Evolutionary conservation across 2,329 filamentous ascomycete species (phyloP).

Genomic region (Penicillium sp.): DNA sequence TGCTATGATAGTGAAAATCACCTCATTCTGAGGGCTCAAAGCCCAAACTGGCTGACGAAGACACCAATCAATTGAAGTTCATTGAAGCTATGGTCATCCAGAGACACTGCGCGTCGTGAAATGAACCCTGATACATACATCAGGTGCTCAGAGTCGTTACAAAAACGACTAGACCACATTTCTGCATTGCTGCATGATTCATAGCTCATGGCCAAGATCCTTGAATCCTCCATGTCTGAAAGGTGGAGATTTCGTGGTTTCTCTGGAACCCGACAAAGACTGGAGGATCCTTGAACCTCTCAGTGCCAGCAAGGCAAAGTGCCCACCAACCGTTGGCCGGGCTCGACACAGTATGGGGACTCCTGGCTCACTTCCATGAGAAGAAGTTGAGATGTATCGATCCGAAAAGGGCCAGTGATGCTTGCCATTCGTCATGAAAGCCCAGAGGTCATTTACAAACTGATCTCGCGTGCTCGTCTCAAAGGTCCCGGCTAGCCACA

Average conservation of each 20-base stretch:
- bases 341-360: slow-evolving; percentile 31
- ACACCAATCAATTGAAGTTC: too few species aligned
- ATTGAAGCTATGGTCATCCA: too few species aligned
- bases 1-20: too few species aligned
- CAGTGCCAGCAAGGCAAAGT: slow-evolving; percentile 40
- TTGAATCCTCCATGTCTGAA: neutral
- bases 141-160: neutral
- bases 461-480: slow-evolving; percentile 23
- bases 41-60: too few species aligned
- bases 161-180: neutral
- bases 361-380: slow-evolving; percentile 27
- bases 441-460: slow-evolving; percentile 39
- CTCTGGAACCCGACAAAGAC: slow-evolving; percentile 7
- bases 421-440: slow-evolving; percentile 38
- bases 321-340: slow-evolving; percentile 39
- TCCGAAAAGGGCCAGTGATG: slow-evolving; percentile 43
- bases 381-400: slow-evolving; percentile 35
- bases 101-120: too few species aligned
- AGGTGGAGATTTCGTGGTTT: neutral
- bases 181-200: neutral
- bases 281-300: slow-evolving; percentile 25
- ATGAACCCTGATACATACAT: too few species aligned
- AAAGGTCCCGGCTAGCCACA: slow-evolving; percentile 37
- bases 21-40: too few species aligned
- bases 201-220: slow-evolving; percentile 13